Percentiles rank a stretch among this genome's conserved stretches.
These are phyloP conservation scores for Sanguinoderma infundibulare DNA, from an alignment of 1,284 basidiomycete species.

Conservation along the genomic window DNA sequence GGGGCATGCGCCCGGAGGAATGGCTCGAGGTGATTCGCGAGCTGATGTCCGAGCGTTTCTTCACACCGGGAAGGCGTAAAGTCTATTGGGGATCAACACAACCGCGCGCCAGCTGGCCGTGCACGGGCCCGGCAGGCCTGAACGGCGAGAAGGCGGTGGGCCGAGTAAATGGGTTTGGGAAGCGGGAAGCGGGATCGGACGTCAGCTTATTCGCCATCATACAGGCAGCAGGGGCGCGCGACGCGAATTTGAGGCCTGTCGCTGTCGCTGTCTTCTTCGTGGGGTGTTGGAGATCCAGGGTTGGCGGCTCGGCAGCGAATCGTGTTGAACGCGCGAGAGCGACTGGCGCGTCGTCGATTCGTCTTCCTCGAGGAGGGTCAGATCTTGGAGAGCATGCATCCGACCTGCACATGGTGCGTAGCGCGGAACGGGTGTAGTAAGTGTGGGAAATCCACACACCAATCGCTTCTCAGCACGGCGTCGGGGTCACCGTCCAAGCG, in stretches of 20 bases:
- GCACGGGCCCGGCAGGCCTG: constrained; percentile 8
- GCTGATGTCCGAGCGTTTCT: not conserved
- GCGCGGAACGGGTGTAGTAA: not conserved
- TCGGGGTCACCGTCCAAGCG: not conserved
- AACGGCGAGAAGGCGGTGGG: not conserved
- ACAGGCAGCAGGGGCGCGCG: not conserved
- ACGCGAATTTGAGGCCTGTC: not conserved
- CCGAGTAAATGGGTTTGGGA: not conserved
- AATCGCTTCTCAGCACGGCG: not conserved
- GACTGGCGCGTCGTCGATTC: too few relatives aligned
- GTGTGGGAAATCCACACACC: not conserved
- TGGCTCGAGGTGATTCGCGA: not conserved
- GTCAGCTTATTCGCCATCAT: not conserved
- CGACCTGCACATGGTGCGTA: too few relatives aligned
- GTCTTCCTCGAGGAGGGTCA: too few relatives aligned
- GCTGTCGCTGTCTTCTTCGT: not conserved
- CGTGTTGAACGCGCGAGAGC: too few relatives aligned
- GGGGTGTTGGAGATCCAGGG: too few relatives aligned
- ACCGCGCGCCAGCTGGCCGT: not conserved
- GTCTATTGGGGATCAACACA: not conserved
- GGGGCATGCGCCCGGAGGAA: not conserved
- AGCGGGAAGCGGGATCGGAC: not conserved
- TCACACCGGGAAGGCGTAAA: not conserved
- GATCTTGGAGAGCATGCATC: too few relatives aligned
- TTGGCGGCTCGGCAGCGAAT: too few relatives aligned